Conservation (phyloP, 1,284 basidiomycete genomes). For the Sporisorium exsertum region DNA sequence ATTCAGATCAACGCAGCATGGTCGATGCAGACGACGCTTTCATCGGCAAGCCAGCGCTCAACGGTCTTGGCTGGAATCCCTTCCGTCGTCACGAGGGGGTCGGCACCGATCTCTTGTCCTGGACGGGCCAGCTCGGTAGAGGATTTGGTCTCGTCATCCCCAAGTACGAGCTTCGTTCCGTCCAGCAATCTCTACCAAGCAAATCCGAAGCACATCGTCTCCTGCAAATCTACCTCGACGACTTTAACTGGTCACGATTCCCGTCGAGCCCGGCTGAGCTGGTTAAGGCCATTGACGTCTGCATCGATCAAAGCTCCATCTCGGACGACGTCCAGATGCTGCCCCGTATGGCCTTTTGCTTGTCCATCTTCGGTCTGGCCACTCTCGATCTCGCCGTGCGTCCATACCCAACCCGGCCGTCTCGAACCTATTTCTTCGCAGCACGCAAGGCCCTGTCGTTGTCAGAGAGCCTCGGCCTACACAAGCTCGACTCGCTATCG, state of each 20-base stretch:
- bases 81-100: conserved; percentile 45
- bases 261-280: conserved; percentile 30
- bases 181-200: conserved; percentile 43
- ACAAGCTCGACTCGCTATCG: conserved; percentile 43
- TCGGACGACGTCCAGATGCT: conserved; percentile 46
- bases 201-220: conserved; percentile 30
- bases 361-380: conserved; percentile 36
- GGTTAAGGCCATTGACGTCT: conserved; percentile 20
- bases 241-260: conserved; percentile 48
- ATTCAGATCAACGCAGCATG: conserved; percentile 47
- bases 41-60: conserved; percentile 45
- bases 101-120: conserved; percentile 43
- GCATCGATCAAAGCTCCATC: conserved; percentile 30
- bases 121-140: conserved; percentile 44
- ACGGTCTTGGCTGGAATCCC: conserved; percentile 45
- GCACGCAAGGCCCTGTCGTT: conserved; percentile 43
- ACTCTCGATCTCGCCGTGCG: conserved; percentile 42
- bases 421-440: conserved; percentile 46
- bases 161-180: conserved; percentile 45
- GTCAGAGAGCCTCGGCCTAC: conserved; percentile 40
- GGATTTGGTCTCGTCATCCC: conserved; percentile 48
- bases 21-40: conserved; percentile 52
- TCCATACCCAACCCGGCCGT: conserved; percentile 37
- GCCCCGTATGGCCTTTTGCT: conserved; percentile 40
- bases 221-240: conserved; percentile 38